A percentile compares a stretch with the other conserved stretches of the same genome.
Evolutionary conservation across 768 basidiomycete species (phyloP).

Genomic region (Serendipita sp.): DNA sequence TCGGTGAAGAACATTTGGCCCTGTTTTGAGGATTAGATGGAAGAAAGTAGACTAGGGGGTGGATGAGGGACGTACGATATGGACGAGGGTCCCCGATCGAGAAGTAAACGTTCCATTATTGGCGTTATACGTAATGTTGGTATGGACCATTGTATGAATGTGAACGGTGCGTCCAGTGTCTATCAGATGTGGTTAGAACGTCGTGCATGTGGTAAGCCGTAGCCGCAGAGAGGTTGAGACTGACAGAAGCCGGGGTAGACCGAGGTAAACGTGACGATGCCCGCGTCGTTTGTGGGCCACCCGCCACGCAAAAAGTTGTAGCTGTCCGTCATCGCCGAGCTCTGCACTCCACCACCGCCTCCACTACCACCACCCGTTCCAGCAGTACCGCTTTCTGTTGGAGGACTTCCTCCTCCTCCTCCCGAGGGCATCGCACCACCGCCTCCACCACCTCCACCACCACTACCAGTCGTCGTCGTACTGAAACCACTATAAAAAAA

Average conservation of each 20-base stretch:
- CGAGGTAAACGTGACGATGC: conserved; percentile 23
- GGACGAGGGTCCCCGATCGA: conserved; percentile 18
- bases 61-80: conserved; percentile 18
- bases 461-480: conserved; percentile 27
- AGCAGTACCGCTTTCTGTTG: background rate
- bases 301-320: conserved; percentile 26
- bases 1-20: conserved; percentile 28
- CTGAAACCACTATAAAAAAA: background rate
- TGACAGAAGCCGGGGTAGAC: conserved; percentile 23
- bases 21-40: background rate
- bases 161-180: conserved; percentile 24
- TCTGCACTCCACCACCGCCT: background rate
- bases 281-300: conserved; percentile 20
- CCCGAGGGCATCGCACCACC: background rate
- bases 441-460: conserved; percentile 15
- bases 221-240: background rate
- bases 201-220: conserved; percentile 3
- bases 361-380: background rate
- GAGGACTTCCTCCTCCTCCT: background rate
- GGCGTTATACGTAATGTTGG: conserved; percentile 5
- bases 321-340: conserved; percentile 13
- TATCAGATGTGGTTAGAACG: too few relatives aligned
- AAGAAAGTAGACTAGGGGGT: background rate
- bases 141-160: conserved; percentile 24
- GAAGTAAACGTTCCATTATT: conserved; percentile 20